Conservation (phyloP, 345 rosid genomes). For the Gynandropsis gynandra region DNA sequence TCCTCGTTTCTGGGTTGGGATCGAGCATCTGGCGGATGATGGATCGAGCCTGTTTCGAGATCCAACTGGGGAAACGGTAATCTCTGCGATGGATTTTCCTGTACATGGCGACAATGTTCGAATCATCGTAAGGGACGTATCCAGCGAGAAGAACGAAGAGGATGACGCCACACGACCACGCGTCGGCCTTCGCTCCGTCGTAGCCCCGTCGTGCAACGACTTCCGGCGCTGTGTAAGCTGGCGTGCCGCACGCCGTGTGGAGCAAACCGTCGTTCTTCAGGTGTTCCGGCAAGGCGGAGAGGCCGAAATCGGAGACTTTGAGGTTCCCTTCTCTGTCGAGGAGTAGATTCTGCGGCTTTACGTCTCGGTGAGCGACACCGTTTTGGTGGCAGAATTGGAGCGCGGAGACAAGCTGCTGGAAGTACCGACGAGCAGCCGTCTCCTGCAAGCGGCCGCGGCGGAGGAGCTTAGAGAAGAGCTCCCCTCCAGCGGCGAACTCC, state of each 20-base stretch:
- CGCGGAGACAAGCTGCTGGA: slow-evolving; percentile 79
- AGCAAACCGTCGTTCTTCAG: slow-evolving; percentile 41
- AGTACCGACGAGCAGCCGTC: slow-evolving; percentile 47
- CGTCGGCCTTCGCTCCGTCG: slow-evolving; percentile 67
- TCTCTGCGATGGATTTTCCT: slow-evolving; percentile 47
- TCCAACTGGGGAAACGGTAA: slow-evolving; percentile 47
- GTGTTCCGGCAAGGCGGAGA: slow-evolving; percentile 64
- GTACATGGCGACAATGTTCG: slow-evolving; percentile 48
- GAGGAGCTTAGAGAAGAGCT: slow-evolving; percentile 42
- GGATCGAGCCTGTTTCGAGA: slow-evolving; percentile 43
- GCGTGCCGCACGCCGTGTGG: slow-evolving; percentile 76
- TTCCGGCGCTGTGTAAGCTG: slow-evolving; percentile 78
- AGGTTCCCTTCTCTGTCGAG: slow-evolving; percentile 54
- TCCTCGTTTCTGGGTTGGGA: slow-evolving; percentile 66
- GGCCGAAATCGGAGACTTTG: slow-evolving; percentile 76
- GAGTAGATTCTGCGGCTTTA: slow-evolving; percentile 83
- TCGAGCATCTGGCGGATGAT: slow-evolving; percentile 57
- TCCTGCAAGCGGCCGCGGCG: slow-evolving; percentile 46
- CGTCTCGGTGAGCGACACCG: slow-evolving; percentile 82
- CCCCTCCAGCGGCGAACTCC: slow-evolving; percentile 79
- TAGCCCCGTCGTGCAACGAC: slow-evolving; percentile 42
- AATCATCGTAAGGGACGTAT: slow-evolving; percentile 52
- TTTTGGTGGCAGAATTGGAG: slow-evolving; percentile 67
- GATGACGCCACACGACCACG: slow-evolving; percentile 93
- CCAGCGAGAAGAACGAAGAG: slow-evolving; percentile 54